phyloP scores from a whole-genome alignment of 305 asterid species.

The Solanum aculeatissimum region DNA sequence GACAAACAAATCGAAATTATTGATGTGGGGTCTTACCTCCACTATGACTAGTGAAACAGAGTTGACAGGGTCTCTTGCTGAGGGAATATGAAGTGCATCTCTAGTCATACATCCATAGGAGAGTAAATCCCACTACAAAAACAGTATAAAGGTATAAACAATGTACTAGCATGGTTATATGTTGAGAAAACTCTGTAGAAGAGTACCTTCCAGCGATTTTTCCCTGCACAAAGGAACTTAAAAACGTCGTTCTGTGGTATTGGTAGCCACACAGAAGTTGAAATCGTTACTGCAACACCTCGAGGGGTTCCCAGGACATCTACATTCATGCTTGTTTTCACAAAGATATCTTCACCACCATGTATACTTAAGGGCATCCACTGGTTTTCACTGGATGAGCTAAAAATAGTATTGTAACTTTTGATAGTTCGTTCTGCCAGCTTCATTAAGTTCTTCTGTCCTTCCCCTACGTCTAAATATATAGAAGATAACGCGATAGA shows the following conservation, averaged over 20 bases:
- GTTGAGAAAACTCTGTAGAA: not conserved
- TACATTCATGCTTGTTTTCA: slow-evolving; percentile 22
- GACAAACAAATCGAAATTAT: not conserved
- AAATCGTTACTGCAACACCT: slow-evolving; percentile 25
- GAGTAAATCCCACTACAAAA: slow-evolving; percentile 48
- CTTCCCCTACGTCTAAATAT: slow-evolving; percentile 8
- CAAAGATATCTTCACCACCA: slow-evolving; percentile 29
- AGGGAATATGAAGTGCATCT: slow-evolving; percentile 18
- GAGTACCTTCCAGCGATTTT: slow-evolving; percentile 27
- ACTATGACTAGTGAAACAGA: slow-evolving; percentile 21
- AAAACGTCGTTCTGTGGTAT: slow-evolving; percentile 22
- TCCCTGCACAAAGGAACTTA: slow-evolving; percentile 20
- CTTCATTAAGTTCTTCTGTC: slow-evolving; percentile 20
- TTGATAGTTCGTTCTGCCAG: slow-evolving; percentile 32
- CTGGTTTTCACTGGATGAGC: slow-evolving; percentile 16
- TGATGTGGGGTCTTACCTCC: slow-evolving; percentile 15
- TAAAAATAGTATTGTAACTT: slow-evolving; percentile 18
- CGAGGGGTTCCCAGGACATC: slow-evolving; percentile 20
- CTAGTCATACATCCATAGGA: slow-evolving; percentile 19
- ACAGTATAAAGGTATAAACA: not conserved
- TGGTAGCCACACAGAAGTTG: slow-evolving; percentile 40
- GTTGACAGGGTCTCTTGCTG: slow-evolving; percentile 28
- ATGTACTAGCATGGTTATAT: not conserved
- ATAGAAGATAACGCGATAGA: not conserved
- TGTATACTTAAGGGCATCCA: slow-evolving; percentile 31